These are phyloP conservation scores for Agaricus subrufescens DNA, from an alignment of 768 basidiomycete species.

Conservation along the genomic window DNA sequence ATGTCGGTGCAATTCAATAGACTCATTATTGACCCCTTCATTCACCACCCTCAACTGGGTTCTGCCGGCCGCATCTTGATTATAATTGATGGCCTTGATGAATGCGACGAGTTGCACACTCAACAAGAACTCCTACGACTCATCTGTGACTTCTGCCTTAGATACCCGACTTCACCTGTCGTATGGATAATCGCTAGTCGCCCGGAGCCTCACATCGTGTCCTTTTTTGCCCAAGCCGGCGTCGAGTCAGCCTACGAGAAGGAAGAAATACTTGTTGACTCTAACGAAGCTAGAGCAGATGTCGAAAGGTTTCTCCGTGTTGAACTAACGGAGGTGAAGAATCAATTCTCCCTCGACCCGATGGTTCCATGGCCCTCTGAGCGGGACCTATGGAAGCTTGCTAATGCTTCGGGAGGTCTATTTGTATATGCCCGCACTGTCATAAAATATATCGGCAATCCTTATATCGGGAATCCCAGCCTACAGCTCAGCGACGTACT, in stretches of 20 bases:
- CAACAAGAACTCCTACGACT: too few relatives aligned
- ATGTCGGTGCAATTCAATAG: conserved; percentile 9
- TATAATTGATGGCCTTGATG: too few relatives aligned
- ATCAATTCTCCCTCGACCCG: background rate
- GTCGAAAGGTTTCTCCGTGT: background rate
- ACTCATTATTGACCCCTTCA: conserved; percentile 13
- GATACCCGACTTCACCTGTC: background rate
- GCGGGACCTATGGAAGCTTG: background rate
- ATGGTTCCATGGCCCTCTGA: background rate
- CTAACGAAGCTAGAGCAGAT: background rate
- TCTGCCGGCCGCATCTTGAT: too few relatives aligned
- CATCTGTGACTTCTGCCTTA: background rate
- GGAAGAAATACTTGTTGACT: background rate
- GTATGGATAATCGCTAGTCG: background rate
- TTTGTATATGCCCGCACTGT: background rate
- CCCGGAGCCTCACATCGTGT: background rate
- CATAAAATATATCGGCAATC: background rate
- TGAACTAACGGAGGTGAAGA: background rate
- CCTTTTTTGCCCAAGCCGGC: background rate
- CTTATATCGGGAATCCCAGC: background rate
- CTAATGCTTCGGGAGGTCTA: background rate
- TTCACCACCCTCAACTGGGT: background rate
- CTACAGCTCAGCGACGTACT: background rate
- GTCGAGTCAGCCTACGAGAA: background rate
- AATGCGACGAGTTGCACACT: too few relatives aligned